phyloP scores from a whole-genome alignment of 1,284 basidiomycete genomes.

The Amylostereum areolatum region DNA sequence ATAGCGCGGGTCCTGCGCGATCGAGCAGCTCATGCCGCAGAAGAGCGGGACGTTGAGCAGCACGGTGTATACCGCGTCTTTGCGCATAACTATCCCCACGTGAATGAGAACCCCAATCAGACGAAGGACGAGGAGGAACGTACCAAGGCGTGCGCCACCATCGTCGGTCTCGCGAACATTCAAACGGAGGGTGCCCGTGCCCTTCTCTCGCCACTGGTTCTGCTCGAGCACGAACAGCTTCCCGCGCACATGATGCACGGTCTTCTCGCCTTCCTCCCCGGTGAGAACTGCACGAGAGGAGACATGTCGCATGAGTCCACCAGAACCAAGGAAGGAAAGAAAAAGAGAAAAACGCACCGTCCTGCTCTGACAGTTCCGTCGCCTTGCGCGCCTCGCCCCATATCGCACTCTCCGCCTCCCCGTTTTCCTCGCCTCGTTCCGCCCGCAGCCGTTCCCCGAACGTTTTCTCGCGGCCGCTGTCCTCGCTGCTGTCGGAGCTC shows the following conservation, averaged over 20 bases:
- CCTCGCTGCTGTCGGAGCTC: slow-evolving; percentile 43
- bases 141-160: slow-evolving; percentile 70
- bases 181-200: slow-evolving; percentile 76
- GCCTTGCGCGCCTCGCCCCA: slow-evolving; percentile 37
- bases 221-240: slow-evolving; percentile 75
- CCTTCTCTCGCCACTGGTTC: slow-evolving; percentile 83
- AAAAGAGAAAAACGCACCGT: slow-evolving; percentile 42
- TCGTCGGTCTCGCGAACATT: slow-evolving; percentile 72
- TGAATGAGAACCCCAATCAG: slow-evolving; percentile 1
- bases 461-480: slow-evolving; percentile 33
- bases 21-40: slow-evolving; percentile 74
- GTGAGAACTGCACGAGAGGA: slow-evolving; percentile 57
- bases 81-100: slow-evolving; percentile 77
- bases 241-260: slow-evolving; percentile 77
- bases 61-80: slow-evolving; percentile 85
- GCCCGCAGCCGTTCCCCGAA: slow-evolving; percentile 22
- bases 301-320: slow-evolving; percentile 3
- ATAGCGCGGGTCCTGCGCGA: slow-evolving; percentile 78
- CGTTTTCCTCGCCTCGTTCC: slow-evolving; percentile 24
- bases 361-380: slow-evolving; percentile 53
- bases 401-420: slow-evolving; percentile 33
- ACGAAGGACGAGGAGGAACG: slow-evolving; percentile 16
- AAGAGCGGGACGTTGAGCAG: slow-evolving; percentile 86
- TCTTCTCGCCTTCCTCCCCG: slow-evolving; percentile 90
- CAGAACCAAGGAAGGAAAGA: not conserved